Conservation (phyloP, 179 eudicot genomes). For the Dionaea muscipula region DNA sequence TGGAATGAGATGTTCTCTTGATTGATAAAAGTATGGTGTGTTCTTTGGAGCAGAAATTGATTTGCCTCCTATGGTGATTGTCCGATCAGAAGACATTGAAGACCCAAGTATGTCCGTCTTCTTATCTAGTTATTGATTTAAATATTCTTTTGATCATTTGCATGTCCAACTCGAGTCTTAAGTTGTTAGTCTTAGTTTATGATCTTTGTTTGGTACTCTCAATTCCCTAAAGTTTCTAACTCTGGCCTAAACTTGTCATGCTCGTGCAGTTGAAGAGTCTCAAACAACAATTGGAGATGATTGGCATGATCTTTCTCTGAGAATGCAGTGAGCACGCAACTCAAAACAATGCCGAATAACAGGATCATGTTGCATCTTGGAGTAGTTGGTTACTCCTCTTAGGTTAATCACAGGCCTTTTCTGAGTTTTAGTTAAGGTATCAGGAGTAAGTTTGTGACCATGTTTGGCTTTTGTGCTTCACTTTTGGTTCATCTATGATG, state of each 20-base stretch:
- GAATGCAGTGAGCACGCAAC: conserved; percentile 24
- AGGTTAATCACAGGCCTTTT: no score
- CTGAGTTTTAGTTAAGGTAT: no score
- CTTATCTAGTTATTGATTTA: not conserved
- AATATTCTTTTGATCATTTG: not conserved
- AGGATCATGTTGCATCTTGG: no score
- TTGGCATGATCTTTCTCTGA: conserved; percentile 70
- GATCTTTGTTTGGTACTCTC: not conserved
- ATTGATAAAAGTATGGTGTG: not conserved
- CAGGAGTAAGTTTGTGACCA: no score
- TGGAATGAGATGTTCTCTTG: not conserved
- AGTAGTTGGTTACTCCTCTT: no score
- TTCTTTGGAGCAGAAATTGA: conserved; percentile 30
- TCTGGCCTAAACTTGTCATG: not conserved
- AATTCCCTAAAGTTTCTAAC: not conserved
- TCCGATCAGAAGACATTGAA: conserved; percentile 48
- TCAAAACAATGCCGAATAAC: not conserved
- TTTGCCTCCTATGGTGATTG: conserved; percentile 35
- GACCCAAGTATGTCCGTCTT: conserved; percentile 40
- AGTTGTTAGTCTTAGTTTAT: not conserved
- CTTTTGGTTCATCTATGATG: no score
- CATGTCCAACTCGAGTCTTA: not conserved
- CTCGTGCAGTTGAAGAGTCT: conserved; percentile 41
- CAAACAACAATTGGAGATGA: conserved; percentile 40
- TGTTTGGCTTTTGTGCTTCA: no score